Base-by-base conservation (phyloP, 768 basidiomycete species). In the Tulasnella sp. region DNA sequence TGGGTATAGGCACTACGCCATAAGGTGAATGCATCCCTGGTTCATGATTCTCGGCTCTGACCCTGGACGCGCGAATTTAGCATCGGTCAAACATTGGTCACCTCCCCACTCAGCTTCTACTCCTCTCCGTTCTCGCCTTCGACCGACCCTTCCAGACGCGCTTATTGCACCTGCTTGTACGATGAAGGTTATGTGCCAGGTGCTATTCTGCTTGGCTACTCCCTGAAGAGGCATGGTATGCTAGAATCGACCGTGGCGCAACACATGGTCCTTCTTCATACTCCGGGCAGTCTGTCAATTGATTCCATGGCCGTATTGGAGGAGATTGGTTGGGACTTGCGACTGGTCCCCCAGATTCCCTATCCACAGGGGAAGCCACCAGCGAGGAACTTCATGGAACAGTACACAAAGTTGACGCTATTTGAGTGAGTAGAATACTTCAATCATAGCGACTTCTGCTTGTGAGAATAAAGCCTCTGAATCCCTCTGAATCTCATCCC, bases 371-470 rank as follows among this genome's bases (percentile, higher is more conserved):
- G n/a, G 15, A 24, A 42, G n/a, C 30, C 30, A 15, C 51, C 59
- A n/a, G 59, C 59, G 21, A 3, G 44, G 24, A 60, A 60, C 50
- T 60, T 60, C 41, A 53, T 53, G 52, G 59, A 60, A n/a, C 54
- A 56, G 41, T 60, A 60, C 30, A 60, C 59, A 19, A 60, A 60
- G 50, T 38, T 60, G 27, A 49, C 50, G 7, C 59, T 60, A 19
- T 60, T 60, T 49, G 59, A 60, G 59, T 27, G 10, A 5, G 25
- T 48, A 7, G 7, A 10, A 5, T 7, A 38, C n/a, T n/a, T 5
- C 34, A 38, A 38, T 38, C 34, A 7, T 38, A 15, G n/a, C n/a
- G n/a, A n/a, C n/a, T n/a, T n/a, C n/a, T n/a, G n/a, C n/a, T n/a
- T n/a, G n/a, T n/a, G n/a, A n/a, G n/a, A n/a, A n/a, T n/a, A n/a